phyloP scores from a whole-genome alignment of 331 rosid species.

The Phaseolus coccineus region DNA sequence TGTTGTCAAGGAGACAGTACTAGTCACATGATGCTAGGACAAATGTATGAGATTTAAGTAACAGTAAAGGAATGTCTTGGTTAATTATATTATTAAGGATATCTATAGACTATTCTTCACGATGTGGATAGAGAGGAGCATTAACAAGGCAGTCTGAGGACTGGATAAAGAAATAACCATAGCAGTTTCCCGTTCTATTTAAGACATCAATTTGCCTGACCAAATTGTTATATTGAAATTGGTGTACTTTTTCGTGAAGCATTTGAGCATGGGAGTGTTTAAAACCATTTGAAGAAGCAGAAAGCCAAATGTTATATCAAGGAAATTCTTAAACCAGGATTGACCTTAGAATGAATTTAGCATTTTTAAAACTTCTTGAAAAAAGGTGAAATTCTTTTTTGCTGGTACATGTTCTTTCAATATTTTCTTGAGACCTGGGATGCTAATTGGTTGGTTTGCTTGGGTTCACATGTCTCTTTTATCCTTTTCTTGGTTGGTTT shows the following conservation, averaged over 20 bases:
- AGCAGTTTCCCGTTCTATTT: constrained; percentile 22
- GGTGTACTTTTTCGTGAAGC: not conserved
- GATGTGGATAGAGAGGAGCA: constrained; percentile 1
- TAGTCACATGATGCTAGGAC: constrained; percentile 19
- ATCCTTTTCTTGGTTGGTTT: constrained; percentile 28
- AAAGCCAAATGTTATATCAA: not conserved
- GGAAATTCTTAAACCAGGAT: constrained; percentile 15
- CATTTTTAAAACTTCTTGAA: not conserved
- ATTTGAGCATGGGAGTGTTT: not conserved
- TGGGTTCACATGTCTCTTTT: not conserved
- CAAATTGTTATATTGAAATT: constrained; percentile 19
- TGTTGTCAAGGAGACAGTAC: constrained; percentile 22
- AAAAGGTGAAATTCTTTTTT: not conserved
- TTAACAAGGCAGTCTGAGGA: constrained; percentile 4
- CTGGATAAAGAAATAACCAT: constrained; percentile 22
- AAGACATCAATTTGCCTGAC: not conserved
- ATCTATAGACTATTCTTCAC: constrained; percentile 9
- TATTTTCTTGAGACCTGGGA: constrained; percentile 6
- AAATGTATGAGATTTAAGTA: constrained; percentile 7
- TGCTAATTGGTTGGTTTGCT: constrained; percentile 12
- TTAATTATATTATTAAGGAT: not conserved
- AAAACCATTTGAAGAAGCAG: constrained; percentile 25
- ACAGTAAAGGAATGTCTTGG: constrained; percentile 16
- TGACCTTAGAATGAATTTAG: not conserved
- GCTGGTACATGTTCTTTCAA: not conserved